Conservation (phyloP, 2,329 filamentous ascomycete species). For the Colletotrichum brevisporum region DNA sequence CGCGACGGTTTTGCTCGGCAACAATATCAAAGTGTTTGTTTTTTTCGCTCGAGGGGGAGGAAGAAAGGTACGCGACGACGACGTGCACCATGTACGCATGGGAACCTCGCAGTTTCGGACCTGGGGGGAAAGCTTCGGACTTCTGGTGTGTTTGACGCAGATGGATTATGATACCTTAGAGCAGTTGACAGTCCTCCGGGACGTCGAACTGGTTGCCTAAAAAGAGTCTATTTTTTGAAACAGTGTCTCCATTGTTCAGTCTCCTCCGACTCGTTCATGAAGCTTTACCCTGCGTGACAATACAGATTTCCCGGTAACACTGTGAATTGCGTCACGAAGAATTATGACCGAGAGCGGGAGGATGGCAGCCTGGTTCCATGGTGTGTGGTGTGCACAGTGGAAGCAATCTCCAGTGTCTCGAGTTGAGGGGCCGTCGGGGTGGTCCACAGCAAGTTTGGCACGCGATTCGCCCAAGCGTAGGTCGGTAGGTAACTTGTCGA, state of each 20-base stretch:
- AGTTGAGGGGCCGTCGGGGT: conserved; percentile 19
- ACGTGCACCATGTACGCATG: conserved; percentile 6
- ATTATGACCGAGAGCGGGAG: background rate
- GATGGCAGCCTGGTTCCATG: background rate
- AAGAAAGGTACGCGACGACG: conserved; percentile 3
- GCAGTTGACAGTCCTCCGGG: conserved; percentile 14
- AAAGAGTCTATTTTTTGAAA: conserved; percentile 18
- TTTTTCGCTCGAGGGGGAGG: conserved; percentile 16
- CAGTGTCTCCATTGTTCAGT: background rate
- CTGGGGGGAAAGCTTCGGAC: background rate
- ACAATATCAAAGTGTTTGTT: conserved; percentile 12
- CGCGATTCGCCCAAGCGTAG: background rate
- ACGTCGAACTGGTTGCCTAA: conserved; percentile 5
- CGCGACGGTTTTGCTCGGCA: conserved; percentile 17
- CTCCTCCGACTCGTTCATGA: too few species aligned
- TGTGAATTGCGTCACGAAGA: background rate
- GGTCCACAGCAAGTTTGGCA: background rate
- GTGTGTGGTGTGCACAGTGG: background rate
- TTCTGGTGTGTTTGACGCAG: conserved; percentile 13
- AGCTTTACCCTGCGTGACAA: background rate
- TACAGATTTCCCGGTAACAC: conserved; percentile 1
- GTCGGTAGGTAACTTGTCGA: too few species aligned
- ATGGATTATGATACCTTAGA: conserved; percentile 32
- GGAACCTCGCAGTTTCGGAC: background rate
- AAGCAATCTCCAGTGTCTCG: conserved; percentile 31